A percentile compares a stretch with the other conserved stretches of the same genome.
Conservation (phyloP, 2,329 filamentous ascomycete genomes). For the Apiospora kogelbergensis region DNA sequence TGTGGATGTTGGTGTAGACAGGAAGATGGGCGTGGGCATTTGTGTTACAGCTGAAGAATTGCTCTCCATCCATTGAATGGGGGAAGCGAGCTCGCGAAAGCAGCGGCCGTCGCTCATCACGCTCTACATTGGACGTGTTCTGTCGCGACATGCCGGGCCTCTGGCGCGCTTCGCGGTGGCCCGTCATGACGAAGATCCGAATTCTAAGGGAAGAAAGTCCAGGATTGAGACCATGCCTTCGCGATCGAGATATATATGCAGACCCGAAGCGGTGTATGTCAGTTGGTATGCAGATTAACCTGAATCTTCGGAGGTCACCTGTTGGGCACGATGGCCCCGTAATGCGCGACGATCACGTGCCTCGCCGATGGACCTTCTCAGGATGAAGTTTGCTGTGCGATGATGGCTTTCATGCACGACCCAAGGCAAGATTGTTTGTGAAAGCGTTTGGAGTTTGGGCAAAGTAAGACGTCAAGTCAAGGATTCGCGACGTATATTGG, state of each 20-base stretch:
- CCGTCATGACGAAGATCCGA: constrained; percentile 12
- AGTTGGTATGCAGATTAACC: neutral
- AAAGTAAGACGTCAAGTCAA: neutral
- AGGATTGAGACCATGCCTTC: neutral
- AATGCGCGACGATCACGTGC: neutral
- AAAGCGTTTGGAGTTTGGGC: neutral
- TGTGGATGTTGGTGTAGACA: constrained; percentile 77
- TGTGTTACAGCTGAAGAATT: constrained; percentile 52
- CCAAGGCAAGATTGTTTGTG: neutral
- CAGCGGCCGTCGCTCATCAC: constrained; percentile 34
- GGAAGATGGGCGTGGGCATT: constrained; percentile 64
- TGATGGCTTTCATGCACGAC: neutral
- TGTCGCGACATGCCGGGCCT: neutral
- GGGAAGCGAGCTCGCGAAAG: constrained; percentile 36
- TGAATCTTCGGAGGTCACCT: neutral
- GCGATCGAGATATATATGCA: neutral
- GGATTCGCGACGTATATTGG: neutral
- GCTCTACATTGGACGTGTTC: constrained; percentile 22
- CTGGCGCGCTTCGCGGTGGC: neutral
- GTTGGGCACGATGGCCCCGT: neutral
- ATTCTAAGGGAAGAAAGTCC: neutral
- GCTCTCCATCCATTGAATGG: constrained; percentile 38
- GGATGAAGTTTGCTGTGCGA: neutral
- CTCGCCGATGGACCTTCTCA: neutral
- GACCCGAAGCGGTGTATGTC: neutral